Conservation (phyloP, 1,284 basidiomycete species). For the Thelephora terrestris region DNA sequence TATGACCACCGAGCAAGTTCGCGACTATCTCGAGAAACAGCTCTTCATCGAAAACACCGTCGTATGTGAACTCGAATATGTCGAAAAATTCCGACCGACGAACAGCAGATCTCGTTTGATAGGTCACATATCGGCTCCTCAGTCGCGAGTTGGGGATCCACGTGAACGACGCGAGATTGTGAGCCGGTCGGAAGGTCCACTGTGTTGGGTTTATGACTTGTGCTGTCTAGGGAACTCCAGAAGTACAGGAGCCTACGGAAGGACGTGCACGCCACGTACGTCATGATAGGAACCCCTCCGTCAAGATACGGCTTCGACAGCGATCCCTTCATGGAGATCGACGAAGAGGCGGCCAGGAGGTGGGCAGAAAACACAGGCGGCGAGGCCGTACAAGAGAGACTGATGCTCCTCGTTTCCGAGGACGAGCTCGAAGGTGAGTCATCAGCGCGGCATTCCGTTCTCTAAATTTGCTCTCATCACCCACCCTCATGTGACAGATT, state of each 20-base stretch:
- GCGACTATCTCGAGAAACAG: slow-evolving; percentile 54
- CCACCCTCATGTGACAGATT: slow-evolving; percentile 24
- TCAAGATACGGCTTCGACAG: slow-evolving; percentile 4
- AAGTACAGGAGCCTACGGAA: slow-evolving; percentile 35
- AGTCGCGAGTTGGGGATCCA: slow-evolving; percentile 59
- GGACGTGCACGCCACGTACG: slow-evolving; percentile 50
- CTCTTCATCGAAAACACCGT: slow-evolving; percentile 51
- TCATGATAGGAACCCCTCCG: slow-evolving; percentile 39
- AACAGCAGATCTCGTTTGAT: slow-evolving; percentile 1
- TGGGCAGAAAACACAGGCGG: slow-evolving; percentile 11
- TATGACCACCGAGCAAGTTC: slow-evolving; percentile 36
- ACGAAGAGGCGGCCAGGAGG: slow-evolving; percentile 23
- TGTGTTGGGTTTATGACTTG: neutral
- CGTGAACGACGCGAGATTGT: slow-evolving; percentile 69
- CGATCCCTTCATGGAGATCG: slow-evolving; percentile 29
- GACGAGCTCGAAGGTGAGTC: slow-evolving; percentile 47
- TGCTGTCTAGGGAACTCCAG: slow-evolving; percentile 44
- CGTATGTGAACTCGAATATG: slow-evolving; percentile 28
- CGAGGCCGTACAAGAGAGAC: slow-evolving; percentile 32
- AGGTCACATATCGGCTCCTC: slow-evolving; percentile 69
- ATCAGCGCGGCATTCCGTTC: neutral
- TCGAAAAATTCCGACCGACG: neutral
- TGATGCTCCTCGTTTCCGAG: slow-evolving; percentile 46
- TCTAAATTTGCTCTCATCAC: neutral
- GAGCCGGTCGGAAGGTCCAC: slow-evolving; percentile 12